A percentile compares a stretch with the other conserved stretches of the same genome.
These are phyloP conservation scores for Saturnispora sekii DNA, from an alignment of 805 yeast species.

Conservation along the genomic window DNA sequence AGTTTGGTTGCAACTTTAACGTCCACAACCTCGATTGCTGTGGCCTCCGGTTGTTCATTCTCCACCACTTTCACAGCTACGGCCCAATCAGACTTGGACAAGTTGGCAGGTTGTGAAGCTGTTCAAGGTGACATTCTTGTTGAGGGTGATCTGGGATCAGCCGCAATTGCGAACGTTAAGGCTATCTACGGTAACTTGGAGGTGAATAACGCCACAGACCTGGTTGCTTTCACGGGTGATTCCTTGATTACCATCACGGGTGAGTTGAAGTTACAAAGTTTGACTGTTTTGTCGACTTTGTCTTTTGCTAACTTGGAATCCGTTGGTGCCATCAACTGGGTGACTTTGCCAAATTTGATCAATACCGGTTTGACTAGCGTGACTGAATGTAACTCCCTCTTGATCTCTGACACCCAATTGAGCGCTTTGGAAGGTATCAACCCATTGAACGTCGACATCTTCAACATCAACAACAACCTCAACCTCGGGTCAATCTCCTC, in stretches of 20 bases:
- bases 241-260: conserved; percentile 66
- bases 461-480: conserved; percentile 86
- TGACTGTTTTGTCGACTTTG: conserved; percentile 58
- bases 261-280: conserved; percentile 47
- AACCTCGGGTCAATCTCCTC: conserved; percentile 65
- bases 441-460: conserved; percentile 38
- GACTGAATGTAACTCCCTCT: conserved; percentile 59
- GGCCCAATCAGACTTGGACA: conserved; percentile 69
- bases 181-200: conserved; percentile 69
- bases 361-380: conserved; percentile 66
- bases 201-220: conserved; percentile 53
- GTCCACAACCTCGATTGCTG: conserved; percentile 36
- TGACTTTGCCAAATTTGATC: conserved; percentile 79
- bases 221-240: conserved; percentile 69
- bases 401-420: conserved; percentile 66
- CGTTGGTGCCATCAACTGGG: conserved; percentile 72
- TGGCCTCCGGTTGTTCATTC: conserved; percentile 60
- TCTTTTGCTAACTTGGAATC: conserved; percentile 70
- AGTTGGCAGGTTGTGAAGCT: conserved; percentile 62
- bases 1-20: conserved; percentile 44
- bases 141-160: conserved; percentile 52
- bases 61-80: conserved; percentile 58
- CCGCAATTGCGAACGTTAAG: conserved; percentile 65
- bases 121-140: conserved; percentile 73
- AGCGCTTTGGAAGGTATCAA: conserved; percentile 57